Conservation (phyloP, 2,329 filamentous ascomycete species). For the Graphiopsis chlorocephala region DNA sequence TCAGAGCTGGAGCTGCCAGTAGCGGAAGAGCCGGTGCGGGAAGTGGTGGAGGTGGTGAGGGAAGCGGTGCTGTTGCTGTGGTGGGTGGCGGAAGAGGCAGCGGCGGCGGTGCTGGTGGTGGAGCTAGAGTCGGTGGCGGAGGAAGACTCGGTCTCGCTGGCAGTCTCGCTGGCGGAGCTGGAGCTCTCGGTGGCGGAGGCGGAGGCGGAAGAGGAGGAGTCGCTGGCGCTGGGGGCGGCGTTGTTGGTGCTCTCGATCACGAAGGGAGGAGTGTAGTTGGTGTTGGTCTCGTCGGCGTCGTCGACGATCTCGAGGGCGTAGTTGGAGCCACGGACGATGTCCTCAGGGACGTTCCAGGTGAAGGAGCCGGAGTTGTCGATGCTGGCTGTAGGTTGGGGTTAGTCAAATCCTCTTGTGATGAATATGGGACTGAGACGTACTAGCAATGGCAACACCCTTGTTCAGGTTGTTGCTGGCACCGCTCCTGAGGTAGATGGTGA, state of each 20-base stretch:
- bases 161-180: background rate
- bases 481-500: slow-evolving; percentile 49
- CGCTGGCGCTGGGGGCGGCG: slow-evolving; percentile 10
- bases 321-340: slow-evolving; percentile 43
- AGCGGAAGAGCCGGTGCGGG: background rate
- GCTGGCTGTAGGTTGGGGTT: slow-evolving; percentile 35
- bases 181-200: background rate
- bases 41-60: slow-evolving; percentile 10
- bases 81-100: slow-evolving; percentile 20
- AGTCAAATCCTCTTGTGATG: slow-evolving; percentile 8
- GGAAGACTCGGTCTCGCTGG: slow-evolving; percentile 23
- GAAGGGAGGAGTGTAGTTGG: slow-evolving; percentile 55
- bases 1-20: background rate
- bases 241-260: slow-evolving; percentile 23
- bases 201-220: background rate
- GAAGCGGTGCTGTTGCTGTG: slow-evolving; percentile 6
- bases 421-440: slow-evolving; percentile 25
- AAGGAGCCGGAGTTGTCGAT: slow-evolving; percentile 51
- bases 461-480: slow-evolving; percentile 40
- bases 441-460: slow-evolving; percentile 29
- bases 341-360: slow-evolving; percentile 46
- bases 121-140: slow-evolving; percentile 25
- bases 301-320: slow-evolving; percentile 56
- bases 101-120: slow-evolving; percentile 22
- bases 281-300: slow-evolving; percentile 42